Conservation (phyloP, 768 basidiomycete genomes). For the Phaffia tasmanica region DNA sequence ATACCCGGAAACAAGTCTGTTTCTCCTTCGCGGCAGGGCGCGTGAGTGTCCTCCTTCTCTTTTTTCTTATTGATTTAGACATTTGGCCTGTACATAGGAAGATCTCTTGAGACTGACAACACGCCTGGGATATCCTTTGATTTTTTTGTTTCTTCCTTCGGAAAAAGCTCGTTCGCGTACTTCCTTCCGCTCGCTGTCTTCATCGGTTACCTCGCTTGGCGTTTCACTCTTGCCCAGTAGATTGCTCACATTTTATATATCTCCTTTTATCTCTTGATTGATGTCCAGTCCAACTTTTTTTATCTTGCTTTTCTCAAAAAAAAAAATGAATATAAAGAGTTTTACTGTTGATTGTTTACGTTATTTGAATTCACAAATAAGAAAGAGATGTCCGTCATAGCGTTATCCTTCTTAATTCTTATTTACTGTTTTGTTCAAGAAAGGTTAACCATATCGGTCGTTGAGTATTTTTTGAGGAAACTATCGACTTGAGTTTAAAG, state of each 20-base stretch:
- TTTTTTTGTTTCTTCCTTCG: not conserved
- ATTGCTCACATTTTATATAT: not conserved
- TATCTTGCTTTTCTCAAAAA: too few relatives aligned
- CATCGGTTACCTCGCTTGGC: constrained; percentile 79
- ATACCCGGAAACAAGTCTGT: constrained; percentile 18
- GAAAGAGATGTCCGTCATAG: too few relatives aligned
- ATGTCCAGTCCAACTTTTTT: too few relatives aligned
- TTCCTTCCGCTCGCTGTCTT: constrained; percentile 67
- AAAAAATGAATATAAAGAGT: too few relatives aligned
- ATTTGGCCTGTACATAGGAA: not conserved
- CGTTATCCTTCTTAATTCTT: too few relatives aligned
- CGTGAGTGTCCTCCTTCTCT: constrained; percentile 18
- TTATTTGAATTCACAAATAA: too few relatives aligned
- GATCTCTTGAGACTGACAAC: not conserved
- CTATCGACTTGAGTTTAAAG: too few relatives aligned
- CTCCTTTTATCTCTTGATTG: not conserved
- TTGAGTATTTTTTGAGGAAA: too few relatives aligned
- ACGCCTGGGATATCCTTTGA: not conserved
- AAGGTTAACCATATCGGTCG: too few relatives aligned
- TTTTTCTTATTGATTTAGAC: constrained; percentile 2
- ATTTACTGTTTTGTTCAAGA: too few relatives aligned
- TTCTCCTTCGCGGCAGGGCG: constrained; percentile 25
- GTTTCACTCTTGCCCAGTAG: constrained; percentile 48
- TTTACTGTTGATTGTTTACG: too few relatives aligned
- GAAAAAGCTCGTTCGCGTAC: constrained; percentile 56